Conservation (phyloP, 345 rosid genomes). For the Eucalyptus urophylla region DNA sequence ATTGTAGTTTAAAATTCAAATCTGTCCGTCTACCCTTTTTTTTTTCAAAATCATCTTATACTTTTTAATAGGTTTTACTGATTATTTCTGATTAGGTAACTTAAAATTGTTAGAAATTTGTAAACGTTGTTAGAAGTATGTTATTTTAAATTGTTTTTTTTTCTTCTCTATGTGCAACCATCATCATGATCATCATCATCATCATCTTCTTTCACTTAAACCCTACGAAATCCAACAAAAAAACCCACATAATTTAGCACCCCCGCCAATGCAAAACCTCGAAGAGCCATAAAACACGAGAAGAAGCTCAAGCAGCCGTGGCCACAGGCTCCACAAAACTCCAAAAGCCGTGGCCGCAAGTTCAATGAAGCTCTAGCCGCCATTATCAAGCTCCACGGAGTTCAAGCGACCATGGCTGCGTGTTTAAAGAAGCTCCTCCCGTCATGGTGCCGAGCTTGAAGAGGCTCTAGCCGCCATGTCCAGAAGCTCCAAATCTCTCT, state of each 20-base stretch:
- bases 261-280: neutral
- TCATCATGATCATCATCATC: neutral
- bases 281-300: neutral
- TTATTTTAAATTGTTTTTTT: neutral
- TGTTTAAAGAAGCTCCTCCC: neutral
- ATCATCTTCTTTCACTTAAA: neutral
- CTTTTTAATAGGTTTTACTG: neutral
- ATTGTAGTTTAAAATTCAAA: neutral
- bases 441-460: neutral
- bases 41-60: neutral
- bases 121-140: neutral
- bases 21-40: neutral
- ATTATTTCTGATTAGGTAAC: too few relatives aligned
- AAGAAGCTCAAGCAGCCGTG: neutral
- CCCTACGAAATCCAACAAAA: neutral
- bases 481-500: neutral
- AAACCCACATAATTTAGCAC: neutral
- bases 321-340: neutral
- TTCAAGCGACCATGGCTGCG: neutral
- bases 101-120: too few relatives aligned
- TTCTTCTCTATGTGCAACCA: neutral
- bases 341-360: neutral
- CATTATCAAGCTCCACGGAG: neutral
- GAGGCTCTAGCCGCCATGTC: neutral
- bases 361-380: neutral